Base-by-base conservation (phyloP, 164 flowering plant species). In the Sextonia rubra region DNA sequence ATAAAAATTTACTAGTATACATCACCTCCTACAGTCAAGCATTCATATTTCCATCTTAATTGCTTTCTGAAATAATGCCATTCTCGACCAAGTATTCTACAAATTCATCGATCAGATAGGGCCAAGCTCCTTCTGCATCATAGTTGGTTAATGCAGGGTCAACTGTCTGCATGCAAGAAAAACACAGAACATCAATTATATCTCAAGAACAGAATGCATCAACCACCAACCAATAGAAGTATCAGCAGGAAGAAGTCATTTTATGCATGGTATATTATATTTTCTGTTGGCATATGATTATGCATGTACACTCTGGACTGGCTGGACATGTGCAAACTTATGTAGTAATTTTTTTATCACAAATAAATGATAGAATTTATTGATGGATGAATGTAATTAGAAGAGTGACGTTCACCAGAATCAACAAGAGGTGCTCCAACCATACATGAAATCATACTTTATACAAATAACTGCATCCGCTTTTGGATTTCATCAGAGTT, bases 51-150 rank as follows among this genome's bases (percentile, higher is more conserved):
- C 67, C 77, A 82, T 58, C 56, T 77, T 72, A 79, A 61, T 72
- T 77, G 74, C 74, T 78, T 71, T 76, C 86, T 77, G 80, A 87
- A 65, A 86, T 70, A 24, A 90, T 44, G 63, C 88, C 85, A 69
- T 84, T 91, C 80, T 94, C 99, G 20, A 73, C 71, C 84, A 89
- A 82, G 84, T 91, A 92, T 47, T 94, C 99, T 17, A 91, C 99
- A 73, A 94, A 94, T 80, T 94, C 98, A 72, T 94, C 98, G 60
- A 94, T 92, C 47, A 94, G 87, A 77, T 92, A 94, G 1, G 99
- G 99, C 99, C 99, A 94, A 37, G 99, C 99, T 73, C 97, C 99
- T 73, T 92, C 97, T 4, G 95, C 89, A 76, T 94, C 99, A 66
- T 94, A 94, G 83, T 92, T 91, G 48, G 93, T 84, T 55, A 92